Conservation (phyloP, 1,284 basidiomycete genomes). For the Golubevia sp. region DNA sequence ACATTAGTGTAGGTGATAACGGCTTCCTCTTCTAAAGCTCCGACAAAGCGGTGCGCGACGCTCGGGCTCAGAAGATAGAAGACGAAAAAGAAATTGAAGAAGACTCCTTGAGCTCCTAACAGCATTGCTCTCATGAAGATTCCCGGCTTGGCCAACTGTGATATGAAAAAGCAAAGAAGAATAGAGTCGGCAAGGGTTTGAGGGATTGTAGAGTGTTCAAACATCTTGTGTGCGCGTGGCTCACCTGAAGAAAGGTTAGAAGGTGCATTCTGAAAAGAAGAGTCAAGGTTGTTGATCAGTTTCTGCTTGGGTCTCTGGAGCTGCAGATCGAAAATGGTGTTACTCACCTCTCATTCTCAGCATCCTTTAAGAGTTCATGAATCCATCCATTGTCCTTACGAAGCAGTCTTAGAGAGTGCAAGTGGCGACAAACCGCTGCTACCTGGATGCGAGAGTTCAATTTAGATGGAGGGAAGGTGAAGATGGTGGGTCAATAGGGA, state of each 20-base stretch:
- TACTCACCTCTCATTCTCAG: constrained; percentile 28
- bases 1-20: constrained; percentile 84
- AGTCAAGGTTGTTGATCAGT: neutral
- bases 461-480: neutral
- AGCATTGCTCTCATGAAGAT: constrained; percentile 78
- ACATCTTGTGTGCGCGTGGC: too few relatives aligned
- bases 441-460: too few relatives aligned
- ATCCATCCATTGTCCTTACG: constrained; percentile 46
- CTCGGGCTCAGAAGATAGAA: constrained; percentile 78
- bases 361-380: constrained; percentile 42
- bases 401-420: constrained; percentile 28
- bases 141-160: constrained; percentile 70
- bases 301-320: neutral
- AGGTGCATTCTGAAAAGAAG: constrained; percentile 31
- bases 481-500: too few relatives aligned
- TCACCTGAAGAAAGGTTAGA: constrained; percentile 25
- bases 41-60: constrained; percentile 91
- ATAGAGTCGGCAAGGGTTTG: too few relatives aligned
- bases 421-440: constrained; percentile 13
- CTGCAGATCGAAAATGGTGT: neutral
- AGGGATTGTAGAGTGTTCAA: too few relatives aligned
- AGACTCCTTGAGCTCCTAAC: constrained; percentile 75
- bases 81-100: constrained; percentile 65
- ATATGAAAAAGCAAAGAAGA: too few relatives aligned
- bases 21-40: constrained; percentile 92